These are phyloP conservation scores for Fulvia fulva DNA, from an alignment of 2,329 filamentous ascomycete genomes.

Conservation along the genomic window DNA sequence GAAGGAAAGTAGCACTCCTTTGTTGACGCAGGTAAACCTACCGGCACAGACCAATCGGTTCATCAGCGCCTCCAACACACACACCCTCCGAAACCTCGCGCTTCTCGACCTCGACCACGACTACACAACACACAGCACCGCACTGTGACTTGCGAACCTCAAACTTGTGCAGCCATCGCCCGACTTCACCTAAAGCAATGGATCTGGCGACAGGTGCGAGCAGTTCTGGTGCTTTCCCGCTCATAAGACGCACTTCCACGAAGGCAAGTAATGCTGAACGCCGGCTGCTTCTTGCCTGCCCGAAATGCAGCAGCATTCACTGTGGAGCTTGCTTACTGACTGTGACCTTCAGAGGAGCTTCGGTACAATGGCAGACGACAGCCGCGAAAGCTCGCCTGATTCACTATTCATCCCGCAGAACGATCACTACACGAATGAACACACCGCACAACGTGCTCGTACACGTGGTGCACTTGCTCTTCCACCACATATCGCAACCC, in stretches of 20 bases:
- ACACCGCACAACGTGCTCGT: conserved; percentile 28
- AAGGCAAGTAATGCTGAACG: conserved; percentile 7
- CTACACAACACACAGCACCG: background rate
- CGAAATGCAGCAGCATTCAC: background rate
- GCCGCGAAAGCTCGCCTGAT: conserved; percentile 15
- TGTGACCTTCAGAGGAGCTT: conserved; percentile 17
- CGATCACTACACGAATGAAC: conserved; percentile 32
- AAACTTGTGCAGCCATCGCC: background rate
- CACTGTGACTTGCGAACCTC: background rate
- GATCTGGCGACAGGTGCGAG: background rate
- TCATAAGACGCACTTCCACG: conserved; percentile 8
- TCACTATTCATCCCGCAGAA: conserved; percentile 30
- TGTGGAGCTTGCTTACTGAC: conserved; percentile 6
- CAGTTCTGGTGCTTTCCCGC: conserved; percentile 11
- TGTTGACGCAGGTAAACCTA: background rate
- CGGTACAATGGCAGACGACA: conserved; percentile 17
- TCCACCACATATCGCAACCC: conserved; percentile 16
- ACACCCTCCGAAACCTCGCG: background rate
- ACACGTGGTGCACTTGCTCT: conserved; percentile 20
- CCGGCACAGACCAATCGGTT: background rate
- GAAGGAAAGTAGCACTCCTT: background rate
- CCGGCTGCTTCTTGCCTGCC: conserved; percentile 1
- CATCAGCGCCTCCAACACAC: background rate
- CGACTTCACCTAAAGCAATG: background rate
- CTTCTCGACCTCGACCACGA: background rate